phyloP scores from a whole-genome alignment of 2,329 filamentous ascomycete species.

The Aureobasidium zeae region DNA sequence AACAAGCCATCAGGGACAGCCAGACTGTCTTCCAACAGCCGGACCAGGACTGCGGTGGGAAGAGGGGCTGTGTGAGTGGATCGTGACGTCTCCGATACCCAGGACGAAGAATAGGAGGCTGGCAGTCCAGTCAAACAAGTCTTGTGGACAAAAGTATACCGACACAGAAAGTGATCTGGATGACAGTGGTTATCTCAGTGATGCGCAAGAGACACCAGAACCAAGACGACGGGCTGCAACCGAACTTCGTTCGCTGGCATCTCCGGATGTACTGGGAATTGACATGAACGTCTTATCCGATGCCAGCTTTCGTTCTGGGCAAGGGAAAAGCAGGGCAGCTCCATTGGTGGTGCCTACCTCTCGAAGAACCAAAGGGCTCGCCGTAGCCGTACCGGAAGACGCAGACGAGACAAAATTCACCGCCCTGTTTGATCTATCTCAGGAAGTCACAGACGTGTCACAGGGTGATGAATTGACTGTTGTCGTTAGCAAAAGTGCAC shows the following conservation, averaged over 20 bases:
- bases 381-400: too few relatives aligned
- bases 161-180: slow-evolving; percentile 4
- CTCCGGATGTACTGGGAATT: slow-evolving; percentile 9
- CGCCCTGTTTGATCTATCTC: too few relatives aligned
- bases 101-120: neutral
- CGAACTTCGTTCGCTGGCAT: neutral
- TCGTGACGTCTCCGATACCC: slow-evolving; percentile 32
- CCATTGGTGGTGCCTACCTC: too few relatives aligned
- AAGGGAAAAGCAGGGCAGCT: too few relatives aligned
- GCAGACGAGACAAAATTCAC: too few relatives aligned
- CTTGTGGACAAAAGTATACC: neutral
- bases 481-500: too few relatives aligned
- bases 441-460: too few relatives aligned
- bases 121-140: neutral
- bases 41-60: slow-evolving; percentile 32
- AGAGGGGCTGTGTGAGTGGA: slow-evolving; percentile 39
- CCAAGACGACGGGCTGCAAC: neutral
- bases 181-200: slow-evolving; percentile 12
- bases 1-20: slow-evolving; percentile 15
- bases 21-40: neutral
- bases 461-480: too few relatives aligned
- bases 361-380: too few relatives aligned
- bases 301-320: too few relatives aligned
- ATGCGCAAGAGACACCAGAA: neutral
- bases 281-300: neutral